Percentiles rank a stretch among this genome's conserved stretches.
Conservation (phyloP, 208 protist genomes). For the Leptomonas pyrrhocoris region DNA sequence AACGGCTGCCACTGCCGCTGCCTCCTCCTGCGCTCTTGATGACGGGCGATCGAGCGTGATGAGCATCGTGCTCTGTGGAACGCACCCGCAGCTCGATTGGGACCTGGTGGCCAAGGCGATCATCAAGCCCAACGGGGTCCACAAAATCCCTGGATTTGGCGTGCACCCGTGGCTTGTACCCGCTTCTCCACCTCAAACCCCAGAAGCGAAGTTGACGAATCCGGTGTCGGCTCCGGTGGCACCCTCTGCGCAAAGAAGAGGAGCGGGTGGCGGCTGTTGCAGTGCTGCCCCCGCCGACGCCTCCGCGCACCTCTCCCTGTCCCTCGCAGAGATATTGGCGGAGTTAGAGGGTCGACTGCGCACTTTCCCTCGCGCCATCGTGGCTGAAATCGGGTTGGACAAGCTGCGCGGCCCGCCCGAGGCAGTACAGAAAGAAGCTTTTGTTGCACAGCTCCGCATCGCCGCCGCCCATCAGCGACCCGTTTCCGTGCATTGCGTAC, state of each 20-base stretch:
- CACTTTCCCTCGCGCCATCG: constrained; percentile 55
- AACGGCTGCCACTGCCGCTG: background rate
- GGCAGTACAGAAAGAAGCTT: constrained; percentile 44
- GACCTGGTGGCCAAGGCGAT: constrained; percentile 14
- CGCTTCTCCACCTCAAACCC: background rate
- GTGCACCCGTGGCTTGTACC: constrained; percentile 82
- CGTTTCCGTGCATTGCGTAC: constrained; percentile 86
- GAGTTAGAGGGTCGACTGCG: constrained; percentile 46
- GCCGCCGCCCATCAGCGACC: constrained; percentile 61
- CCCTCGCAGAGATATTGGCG: constrained; percentile 35
- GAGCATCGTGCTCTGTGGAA: constrained; percentile 67
- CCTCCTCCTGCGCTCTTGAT: background rate
- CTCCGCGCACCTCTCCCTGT: background rate
- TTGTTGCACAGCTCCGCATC: constrained; percentile 62
- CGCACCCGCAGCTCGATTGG: constrained; percentile 80
- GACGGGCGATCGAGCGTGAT: background rate
- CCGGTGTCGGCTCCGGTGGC: no score
- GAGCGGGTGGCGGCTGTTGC: constrained; percentile 2
- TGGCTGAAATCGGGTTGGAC: constrained; percentile 87
- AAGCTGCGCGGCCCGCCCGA: constrained; percentile 67
- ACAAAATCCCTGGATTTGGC: constrained; percentile 60
- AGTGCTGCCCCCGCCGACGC: background rate
- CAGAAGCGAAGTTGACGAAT: no score
- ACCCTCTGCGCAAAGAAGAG: no score
- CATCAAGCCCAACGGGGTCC: background rate